These are phyloP conservation scores for Phytophthora aleatoria DNA, from an alignment of 352 stramenopile species.

Conservation along the genomic window DNA sequence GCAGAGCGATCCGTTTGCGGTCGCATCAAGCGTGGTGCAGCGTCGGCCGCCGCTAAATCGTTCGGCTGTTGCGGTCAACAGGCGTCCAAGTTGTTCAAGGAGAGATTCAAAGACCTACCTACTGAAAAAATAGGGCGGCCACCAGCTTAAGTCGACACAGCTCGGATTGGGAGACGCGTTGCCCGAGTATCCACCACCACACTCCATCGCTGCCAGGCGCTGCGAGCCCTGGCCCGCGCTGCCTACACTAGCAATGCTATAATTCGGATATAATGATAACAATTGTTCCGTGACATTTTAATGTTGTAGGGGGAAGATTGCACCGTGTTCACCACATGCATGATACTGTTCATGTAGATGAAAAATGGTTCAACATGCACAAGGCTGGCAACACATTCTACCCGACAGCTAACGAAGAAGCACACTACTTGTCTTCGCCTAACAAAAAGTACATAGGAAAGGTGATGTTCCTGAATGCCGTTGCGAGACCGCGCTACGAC, in stretches of 20 bases:
- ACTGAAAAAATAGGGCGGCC: neutral
- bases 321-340: conserved; percentile 6
- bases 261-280: no score
- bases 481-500: conserved; percentile 1
- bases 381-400: conserved; percentile 6
- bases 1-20: neutral
- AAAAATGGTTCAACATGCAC: neutral
- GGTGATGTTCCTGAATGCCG: conserved; percentile 4
- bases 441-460: conserved; percentile 5
- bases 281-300: neutral
- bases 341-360: conserved; percentile 3
- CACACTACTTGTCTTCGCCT: neutral
- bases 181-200: neutral
- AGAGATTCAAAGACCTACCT: neutral
- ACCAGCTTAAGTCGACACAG: neutral
- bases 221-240: neutral
- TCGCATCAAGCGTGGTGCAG: neutral
- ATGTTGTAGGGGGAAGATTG: conserved; percentile 2
- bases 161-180: neutral
- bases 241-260: neutral
- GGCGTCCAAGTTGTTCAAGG: neutral
- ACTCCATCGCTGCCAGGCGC: neutral
- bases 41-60: neutral
- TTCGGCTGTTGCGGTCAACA: neutral
- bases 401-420: neutral